Base-by-base conservation (phyloP, 331 rosid species). In the Rhamnella rubrinervis region DNA sequence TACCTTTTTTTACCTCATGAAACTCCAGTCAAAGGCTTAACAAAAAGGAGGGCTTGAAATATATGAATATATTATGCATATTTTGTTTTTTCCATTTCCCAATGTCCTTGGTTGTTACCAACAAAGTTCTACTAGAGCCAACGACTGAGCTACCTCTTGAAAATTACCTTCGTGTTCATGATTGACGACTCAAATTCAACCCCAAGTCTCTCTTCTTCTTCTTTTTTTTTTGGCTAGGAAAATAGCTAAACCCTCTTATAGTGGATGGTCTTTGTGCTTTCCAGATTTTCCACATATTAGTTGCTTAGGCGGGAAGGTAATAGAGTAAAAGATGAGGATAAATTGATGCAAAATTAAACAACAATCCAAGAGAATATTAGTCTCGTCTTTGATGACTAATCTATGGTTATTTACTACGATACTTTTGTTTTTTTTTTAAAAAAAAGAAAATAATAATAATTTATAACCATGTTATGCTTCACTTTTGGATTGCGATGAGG, bases 401-500 rank as follows among this genome's bases (percentile, higher is more conserved):
- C 71, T 67, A 55, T 55, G 16, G 26, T 65, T 21, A 21, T 47
- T 21, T 44, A 3, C 37, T 23, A 14, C 3, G 8, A 40, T 50
- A 65, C 23, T 10, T 4, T 9, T 40, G 20, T 8, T 8, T 13
- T 40, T 19, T 39, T n/a, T 10, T 39, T 9, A 28, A n/a, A 60
- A 16, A 26, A 44, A 50, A 61, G 55, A 20, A 13, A 64, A 65
- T 61, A 46, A 35, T n/a, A 62, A 31, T 31, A 31, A 31, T 31
- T 31, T 2, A 31, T 31, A 31, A 3, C 35, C 35, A 31, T 31
- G 35, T 31, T 31, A 31, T 31, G 35, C n/a, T 63, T 76, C 19
- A 28, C 63, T 64, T 40, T 78, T 72, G 28, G 78, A 21, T 62
- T 77, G 81, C 50, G 76, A 73, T 55, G 76, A 73, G 76, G 89